Evolutionary conservation across 805 yeast genomes (phyloP).

Genomic region (Nakazawaea populi): DNA sequence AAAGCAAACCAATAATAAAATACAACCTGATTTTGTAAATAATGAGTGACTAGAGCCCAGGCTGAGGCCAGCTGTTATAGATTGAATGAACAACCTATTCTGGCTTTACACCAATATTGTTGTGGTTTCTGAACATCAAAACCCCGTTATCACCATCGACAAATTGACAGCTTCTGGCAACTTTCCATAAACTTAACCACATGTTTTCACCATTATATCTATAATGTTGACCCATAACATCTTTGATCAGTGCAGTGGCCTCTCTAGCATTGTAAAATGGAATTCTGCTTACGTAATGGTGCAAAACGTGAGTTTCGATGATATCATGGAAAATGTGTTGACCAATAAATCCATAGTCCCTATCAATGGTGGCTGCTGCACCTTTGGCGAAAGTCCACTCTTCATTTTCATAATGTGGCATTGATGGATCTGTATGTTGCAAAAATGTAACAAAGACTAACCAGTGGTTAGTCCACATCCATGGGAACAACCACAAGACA

Average conservation of each 20-base stretch:
- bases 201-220: conserved; percentile 45
- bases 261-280: conserved; percentile 53
- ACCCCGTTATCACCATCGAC: conserved; percentile 67
- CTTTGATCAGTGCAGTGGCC: conserved; percentile 44
- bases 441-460: conserved; percentile 56
- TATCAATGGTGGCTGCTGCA: conserved; percentile 61
- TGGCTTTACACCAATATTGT: conserved; percentile 35
- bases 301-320: conserved; percentile 53
- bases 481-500: conserved; percentile 54
- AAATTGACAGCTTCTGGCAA: conserved; percentile 60
- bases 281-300: conserved; percentile 49
- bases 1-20: neutral
- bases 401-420: conserved; percentile 51
- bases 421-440: conserved; percentile 55
- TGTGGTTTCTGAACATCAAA: conserved; percentile 58
- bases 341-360: conserved; percentile 56
- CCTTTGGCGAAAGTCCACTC: conserved; percentile 65
- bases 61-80: neutral
- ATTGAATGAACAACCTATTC: neutral
- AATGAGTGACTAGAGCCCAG: neutral
- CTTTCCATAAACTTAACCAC: conserved; percentile 54
- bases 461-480: conserved; percentile 60
- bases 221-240: conserved; percentile 49
- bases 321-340: conserved; percentile 52
- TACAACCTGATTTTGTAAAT: neutral